Evolutionary conservation across 495 filamentous ascomycete genomes (phyloP).

Genomic region (Penicillium silybi): DNA sequence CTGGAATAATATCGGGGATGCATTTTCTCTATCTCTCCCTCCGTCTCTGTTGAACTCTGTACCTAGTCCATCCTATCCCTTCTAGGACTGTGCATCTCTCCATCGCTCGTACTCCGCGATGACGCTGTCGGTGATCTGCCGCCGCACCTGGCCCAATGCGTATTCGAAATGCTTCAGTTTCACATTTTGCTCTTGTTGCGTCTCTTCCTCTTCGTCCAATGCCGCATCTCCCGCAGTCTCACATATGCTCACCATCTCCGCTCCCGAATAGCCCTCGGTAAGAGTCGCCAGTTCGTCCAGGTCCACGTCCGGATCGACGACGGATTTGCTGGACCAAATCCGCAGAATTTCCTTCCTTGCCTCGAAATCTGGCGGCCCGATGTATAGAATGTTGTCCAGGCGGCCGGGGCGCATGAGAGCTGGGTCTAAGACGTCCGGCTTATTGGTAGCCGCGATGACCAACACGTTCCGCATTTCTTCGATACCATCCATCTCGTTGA

Average conservation of each 20-base stretch:
- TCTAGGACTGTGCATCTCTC: conserved; percentile 34
- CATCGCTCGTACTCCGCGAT: conserved; percentile 64
- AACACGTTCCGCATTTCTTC: conserved; percentile 78
- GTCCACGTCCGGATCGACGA: conserved; percentile 62
- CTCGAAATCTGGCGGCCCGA: conserved; percentile 73
- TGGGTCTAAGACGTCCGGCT: conserved; percentile 78
- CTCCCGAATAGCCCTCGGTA: conserved; percentile 82
- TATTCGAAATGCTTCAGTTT: conserved; percentile 59
- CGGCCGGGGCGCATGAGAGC: conserved; percentile 85
- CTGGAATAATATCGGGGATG: no score
- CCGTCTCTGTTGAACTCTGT: no score
- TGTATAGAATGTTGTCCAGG: conserved; percentile 86
- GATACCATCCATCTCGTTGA: conserved; percentile 97
- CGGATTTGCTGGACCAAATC: conserved; percentile 58
- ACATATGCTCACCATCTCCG: conserved; percentile 83
- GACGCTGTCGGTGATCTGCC: conserved; percentile 65
- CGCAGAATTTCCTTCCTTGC: conserved; percentile 74
- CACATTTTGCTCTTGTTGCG: conserved; percentile 46
- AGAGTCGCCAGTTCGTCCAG: conserved; percentile 59
- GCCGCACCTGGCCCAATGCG: conserved; percentile 59
- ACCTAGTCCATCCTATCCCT: not conserved
- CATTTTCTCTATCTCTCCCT: not conserved
- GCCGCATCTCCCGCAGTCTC: conserved; percentile 59
- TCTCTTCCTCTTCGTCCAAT: conserved; percentile 51
- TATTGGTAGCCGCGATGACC: conserved; percentile 92